Percentiles rank a stretch among this genome's conserved stretches.
phyloP scores from a whole-genome alignment of 2,329 filamentous ascomycete species.

The Aaosphaeria arxii region DNA sequence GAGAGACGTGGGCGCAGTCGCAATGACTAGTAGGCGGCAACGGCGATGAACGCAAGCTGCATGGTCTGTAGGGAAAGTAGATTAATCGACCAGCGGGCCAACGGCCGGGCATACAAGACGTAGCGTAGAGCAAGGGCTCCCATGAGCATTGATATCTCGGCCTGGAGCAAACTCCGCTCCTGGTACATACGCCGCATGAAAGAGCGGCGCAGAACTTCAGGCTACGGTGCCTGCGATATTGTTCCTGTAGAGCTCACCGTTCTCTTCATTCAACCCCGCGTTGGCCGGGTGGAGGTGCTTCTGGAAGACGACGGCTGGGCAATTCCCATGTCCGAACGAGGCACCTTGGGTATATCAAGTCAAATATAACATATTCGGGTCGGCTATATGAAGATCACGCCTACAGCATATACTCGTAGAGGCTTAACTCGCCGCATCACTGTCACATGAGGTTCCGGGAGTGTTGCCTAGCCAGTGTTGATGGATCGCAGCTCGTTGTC shows the following conservation, averaged over 20 bases:
- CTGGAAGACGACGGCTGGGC: slow-evolving; percentile 19
- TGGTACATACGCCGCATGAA: neutral
- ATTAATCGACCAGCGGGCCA: slow-evolving; percentile 10
- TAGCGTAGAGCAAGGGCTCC: slow-evolving; percentile 2
- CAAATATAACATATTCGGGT: slow-evolving; percentile 31
- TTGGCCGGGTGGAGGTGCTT: slow-evolving; percentile 18
- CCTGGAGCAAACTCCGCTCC: slow-evolving; percentile 8
- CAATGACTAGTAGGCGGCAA: slow-evolving; percentile 8
- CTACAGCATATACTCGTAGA: slow-evolving; percentile 13
- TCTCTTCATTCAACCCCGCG: slow-evolving; percentile 10
- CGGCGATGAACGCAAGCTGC: slow-evolving; percentile 15
- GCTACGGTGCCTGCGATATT: slow-evolving; percentile 3
- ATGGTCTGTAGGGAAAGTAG: slow-evolving; percentile 16
- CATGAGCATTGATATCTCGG: slow-evolving; percentile 1
- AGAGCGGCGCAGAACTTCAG: slow-evolving; percentile 6
- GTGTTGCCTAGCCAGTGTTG: no score
- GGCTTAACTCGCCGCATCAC: slow-evolving; percentile 13
- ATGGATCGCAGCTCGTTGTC: no score
- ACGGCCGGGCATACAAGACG: slow-evolving; percentile 6
- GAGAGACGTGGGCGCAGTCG: slow-evolving; percentile 4
- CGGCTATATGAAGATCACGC: slow-evolving; percentile 35
- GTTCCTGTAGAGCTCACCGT: neutral
- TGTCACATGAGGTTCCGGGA: slow-evolving; percentile 27
- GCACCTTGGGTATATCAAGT: slow-evolving; percentile 26
- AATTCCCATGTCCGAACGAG: slow-evolving; percentile 18